Base-by-base conservation (phyloP, 225 moss, liverwort and hornwort genomes). In the Lunularia cruciata region DNA sequence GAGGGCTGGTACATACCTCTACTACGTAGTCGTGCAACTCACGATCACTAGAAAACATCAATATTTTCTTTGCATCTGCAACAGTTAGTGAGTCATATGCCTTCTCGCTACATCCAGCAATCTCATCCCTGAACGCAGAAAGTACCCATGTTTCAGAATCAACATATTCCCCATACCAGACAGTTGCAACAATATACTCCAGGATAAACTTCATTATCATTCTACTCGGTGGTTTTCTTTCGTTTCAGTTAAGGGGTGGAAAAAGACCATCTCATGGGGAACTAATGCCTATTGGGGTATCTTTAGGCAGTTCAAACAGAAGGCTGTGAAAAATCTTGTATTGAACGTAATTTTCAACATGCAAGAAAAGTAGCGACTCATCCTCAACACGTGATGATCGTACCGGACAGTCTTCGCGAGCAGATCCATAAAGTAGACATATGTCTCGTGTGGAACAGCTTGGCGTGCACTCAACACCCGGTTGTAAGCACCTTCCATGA, bases 371-470 rank as follows among this genome's bases (percentile, higher is more conserved):
- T n/a, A n/a, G n/a, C n/a, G 6, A n/a, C 10, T 35, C 31, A 27
- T 7, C 26, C n/a, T 3, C 25, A 61, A 22, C 8, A 12, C 11
- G 61, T 14, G 39, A 0, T 25, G 23, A 26, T 51, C 15, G 53
- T 81, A 92, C 90, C 87, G 85, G 57, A 90, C 86, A 33, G 81
- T 87, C 75, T 90, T 88, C 23, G 90, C 92, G 37, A 95, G 90
- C 67, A 86, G 83, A 71, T 84, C 88, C 86, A 94, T 94, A 60
- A 83, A 90, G 67, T 89, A 87, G 37, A 88, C 84, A 47, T 87
- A 94, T n/a, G 86, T 78, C 65, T 88, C 88, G 49, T 84, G 85
- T 13, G 83, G 83, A 81, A 88, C 86, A 73, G 86, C 83, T 74
- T 87, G 92, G 52, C 87, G 85, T 19, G 95, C 86, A 87, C 73